Base-by-base conservation (phyloP, 345 rosid species). In the Cochlearia excelsa region DNA sequence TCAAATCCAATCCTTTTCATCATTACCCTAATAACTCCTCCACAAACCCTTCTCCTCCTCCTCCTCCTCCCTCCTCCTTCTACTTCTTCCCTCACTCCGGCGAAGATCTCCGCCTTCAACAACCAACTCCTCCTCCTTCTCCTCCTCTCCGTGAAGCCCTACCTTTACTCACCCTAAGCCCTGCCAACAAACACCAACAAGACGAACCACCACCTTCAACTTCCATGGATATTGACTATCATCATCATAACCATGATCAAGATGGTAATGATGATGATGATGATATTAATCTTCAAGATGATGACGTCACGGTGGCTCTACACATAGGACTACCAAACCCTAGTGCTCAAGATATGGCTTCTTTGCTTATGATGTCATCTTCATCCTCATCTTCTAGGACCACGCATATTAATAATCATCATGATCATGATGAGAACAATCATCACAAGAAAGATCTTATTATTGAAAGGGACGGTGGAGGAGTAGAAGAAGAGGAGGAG, bases 281-380 rank as follows among this genome's bases (percentile, higher is more conserved):
- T 16, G 23, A 16, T 16, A 16, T 16, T 16, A 16, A 16, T 16
- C 23, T 16, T 0, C 23, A 16, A 16, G 23, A 75, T 26, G 76
- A 73, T 41, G 68, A 69, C 57, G 95, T 84, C 40, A 84, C 93
- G 29, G 93, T 90, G 70, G 89, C 97, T 75, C 95, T 90, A 4
- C 93, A 90, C 58, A 85, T 90, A 80, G 97, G 97, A 59, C 74
- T 90, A 58, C 97, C 97, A 29, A 87, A 75, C 86, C 95, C 93
- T 73, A 90, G 85, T 54, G 76, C 83, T 41, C 84, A 81, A 41
- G 97, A 90, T 62, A 74, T 90, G 81, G 85, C 86, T 2, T 77
- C 88, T 51, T 79, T 77, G 46, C 62, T 82, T 35, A 71, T 82
- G 56, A 54, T 81, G 61, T 72, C 84, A 46, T 87, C 84, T 30